These are phyloP conservation scores for Anthostomella pinea DNA, from an alignment of 2,329 filamentous ascomycete genomes.

Conservation along the genomic window DNA sequence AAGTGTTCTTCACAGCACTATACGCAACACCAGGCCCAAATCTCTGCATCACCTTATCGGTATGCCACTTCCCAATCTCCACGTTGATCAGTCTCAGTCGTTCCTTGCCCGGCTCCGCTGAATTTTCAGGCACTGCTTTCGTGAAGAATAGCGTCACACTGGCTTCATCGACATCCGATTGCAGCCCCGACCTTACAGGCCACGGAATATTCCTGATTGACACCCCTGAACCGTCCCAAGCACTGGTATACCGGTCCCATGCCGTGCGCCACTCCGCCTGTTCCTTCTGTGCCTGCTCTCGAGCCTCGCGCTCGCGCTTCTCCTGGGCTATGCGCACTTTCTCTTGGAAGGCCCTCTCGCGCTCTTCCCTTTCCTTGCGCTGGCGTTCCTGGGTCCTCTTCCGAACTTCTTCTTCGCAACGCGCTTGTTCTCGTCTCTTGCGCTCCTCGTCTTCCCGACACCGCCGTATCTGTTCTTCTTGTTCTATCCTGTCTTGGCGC, in stretches of 20 bases:
- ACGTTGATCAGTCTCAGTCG: conserved; percentile 13
- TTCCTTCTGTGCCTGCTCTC: conserved; percentile 7
- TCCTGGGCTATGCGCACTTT: conserved; percentile 6
- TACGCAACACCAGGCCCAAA: conserved; percentile 9
- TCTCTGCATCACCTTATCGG: conserved; percentile 16
- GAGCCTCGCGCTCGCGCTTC: conserved; percentile 7
- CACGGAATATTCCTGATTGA: conserved; percentile 14
- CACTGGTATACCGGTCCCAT: conserved; percentile 12
- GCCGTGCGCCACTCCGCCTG: conserved; percentile 9
- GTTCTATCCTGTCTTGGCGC: conserved; percentile 2
- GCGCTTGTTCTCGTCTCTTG: conserved; percentile 1
- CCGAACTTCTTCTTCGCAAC: conserved; percentile 1
- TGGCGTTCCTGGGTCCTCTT: neutral
- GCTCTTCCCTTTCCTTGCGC: conserved; percentile 1
- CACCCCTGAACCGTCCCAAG: conserved; percentile 9
- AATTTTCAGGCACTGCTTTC: conserved; percentile 10
- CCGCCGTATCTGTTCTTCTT: conserved; percentile 5
- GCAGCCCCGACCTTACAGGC: conserved; percentile 18
- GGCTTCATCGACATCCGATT: conserved; percentile 12
- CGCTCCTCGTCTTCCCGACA: conserved; percentile 6
- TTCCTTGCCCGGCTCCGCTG: conserved; percentile 6
- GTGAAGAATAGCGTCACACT: conserved; percentile 17
- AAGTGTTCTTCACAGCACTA: conserved; percentile 1
- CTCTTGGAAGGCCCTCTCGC: conserved; percentile 9
- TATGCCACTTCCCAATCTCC: conserved; percentile 18